Conservation (phyloP, 352 stramenopile genomes). For the Pythium apleroticum region DNA sequence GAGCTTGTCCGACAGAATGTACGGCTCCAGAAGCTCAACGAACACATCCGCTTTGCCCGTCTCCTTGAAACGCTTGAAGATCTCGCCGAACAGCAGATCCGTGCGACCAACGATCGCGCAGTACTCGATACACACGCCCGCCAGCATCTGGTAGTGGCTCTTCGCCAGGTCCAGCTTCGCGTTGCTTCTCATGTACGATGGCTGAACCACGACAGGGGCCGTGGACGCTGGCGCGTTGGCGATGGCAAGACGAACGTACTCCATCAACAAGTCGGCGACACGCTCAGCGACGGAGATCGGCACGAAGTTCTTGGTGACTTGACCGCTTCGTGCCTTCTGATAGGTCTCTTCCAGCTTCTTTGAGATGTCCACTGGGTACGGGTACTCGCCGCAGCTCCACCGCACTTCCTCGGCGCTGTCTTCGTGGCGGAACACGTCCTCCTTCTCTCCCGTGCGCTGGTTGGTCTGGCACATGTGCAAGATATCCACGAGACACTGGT, state of each 20-base stretch:
- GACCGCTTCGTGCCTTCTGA: conserved; percentile 76
- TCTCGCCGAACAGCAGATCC: conserved; percentile 86
- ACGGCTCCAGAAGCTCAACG: conserved; percentile 93
- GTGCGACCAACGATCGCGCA: conserved; percentile 88
- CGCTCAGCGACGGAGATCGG: conserved; percentile 88
- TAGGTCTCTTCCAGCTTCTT: conserved; percentile 86
- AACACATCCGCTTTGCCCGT: conserved; percentile 86
- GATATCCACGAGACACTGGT: conserved; percentile 88
- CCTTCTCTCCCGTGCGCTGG: conserved; percentile 83
- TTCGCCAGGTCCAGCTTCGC: conserved; percentile 89
- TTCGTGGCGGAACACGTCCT: conserved; percentile 74
- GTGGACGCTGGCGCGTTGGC: conserved; percentile 60
- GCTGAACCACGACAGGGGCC: conserved; percentile 25
- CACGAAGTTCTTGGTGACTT: conserved; percentile 88
- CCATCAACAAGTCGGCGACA: conserved; percentile 88
- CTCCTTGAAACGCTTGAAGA: conserved; percentile 87
- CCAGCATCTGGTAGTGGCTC: conserved; percentile 96
- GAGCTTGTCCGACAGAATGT: conserved; percentile 93
- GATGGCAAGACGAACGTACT: conserved; percentile 88
- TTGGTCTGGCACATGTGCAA: conserved; percentile 91
- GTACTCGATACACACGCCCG: conserved; percentile 95
- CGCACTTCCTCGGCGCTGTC: conserved; percentile 79
- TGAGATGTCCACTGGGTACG: conserved; percentile 73
- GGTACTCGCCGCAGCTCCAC: conserved; percentile 79
- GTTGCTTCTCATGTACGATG: conserved; percentile 54